Base-by-base conservation (phyloP, 2,329 filamentous ascomycete genomes). In the Beauveria varroae region DNA sequence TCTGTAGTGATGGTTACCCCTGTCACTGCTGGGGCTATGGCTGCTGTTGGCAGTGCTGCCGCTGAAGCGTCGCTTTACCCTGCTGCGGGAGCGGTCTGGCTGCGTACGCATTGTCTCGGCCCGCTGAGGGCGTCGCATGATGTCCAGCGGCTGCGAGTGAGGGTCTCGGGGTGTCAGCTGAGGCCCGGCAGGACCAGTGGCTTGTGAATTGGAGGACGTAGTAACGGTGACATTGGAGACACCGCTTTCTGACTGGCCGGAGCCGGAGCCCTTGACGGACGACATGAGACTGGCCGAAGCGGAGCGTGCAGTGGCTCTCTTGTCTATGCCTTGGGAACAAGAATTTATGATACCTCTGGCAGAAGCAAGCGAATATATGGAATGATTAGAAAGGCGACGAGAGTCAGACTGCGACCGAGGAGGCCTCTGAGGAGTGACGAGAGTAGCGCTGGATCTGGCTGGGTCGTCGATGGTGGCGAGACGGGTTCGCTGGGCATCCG, bases 21-120 rank as follows among this genome's bases (percentile, higher is more conserved):
- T 79, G 60, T 93, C 90, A 66, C 87, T 89, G 65, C 87, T 89
- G 7, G 88, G 88, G 69, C 90, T 95, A 64, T 90, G 85, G 71
- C 88, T 95, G 75, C 89, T 95, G 44, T 87, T 85, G n/a, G 81
- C 87, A 44, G 89, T 93, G 73, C 90, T 95, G 26, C 86, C 88
- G 69, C 91, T 96, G 67, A 95, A 87, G 63, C 91, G 83, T 64
- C 91, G 81, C 71, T 90, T 89, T 22, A 80, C 85, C 68, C 83
- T 80, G 69, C 90, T 91, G 49, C 88, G 83, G 52, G 88, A 89
- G 65, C 82, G 77, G 59, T 81, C 79, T 10, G 79, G 79, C 62
- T 81, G 79, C 16, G 77, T 65, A 49, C 81, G 77, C 61, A 75
- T 73, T 22, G 68, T 70, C 22, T 76, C 73, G 60, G 68, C 63